Evolutionary conservation across 805 yeast genomes (phyloP), one percentile per base, ranked within the genome.

Genomic region (Cyberlindnera galapagoensis): DNA sequence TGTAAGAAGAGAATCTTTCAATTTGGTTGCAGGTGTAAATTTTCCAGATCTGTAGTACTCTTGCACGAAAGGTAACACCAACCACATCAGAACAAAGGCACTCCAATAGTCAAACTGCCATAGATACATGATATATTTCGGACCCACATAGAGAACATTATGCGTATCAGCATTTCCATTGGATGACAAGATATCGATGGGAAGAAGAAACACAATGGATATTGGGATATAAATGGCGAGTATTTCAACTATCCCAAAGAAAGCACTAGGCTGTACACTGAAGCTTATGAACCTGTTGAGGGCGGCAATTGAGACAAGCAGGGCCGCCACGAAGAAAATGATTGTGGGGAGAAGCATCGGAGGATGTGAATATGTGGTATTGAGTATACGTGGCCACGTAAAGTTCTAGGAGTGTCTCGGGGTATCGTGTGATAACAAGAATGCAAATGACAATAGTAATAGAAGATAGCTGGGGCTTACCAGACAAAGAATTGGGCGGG

Each of bases 71-170:
- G 95, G 95, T 30, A 85, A 54, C 1, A 82, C 41, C 6, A 74
- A 58, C 95, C 95, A 85, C 25, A 94, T 85, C 34, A 84, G 58
- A n/a, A 66, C 49, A 46, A 84, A 85, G 1, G 94, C 81, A 8
- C 72, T 58, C 95, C 95, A 85, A 54, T 85, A 85, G 33, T 80
- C 76, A 28, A 73, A 47, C 45, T 80, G 69, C 95, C 95, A 85
- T 24, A 80, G 49, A 5, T 63, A 49, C n/a, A 75, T 58, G 5
- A 80, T 64, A 8, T 65, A 35, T 33, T 60, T 61, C n/a, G 72
- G 67, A 2, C 60, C 55, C 26, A 81, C 41, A 29, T 65, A 65
- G 42, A 79, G 65, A 44, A 74, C 42, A 11, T 39, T 50, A 21
- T 38, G 43, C 1, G 18, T 29, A 6, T 52, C 42, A n/a, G 56